A percentile compares a stretch with the other conserved stretches of the same genome.
phyloP scores from a whole-genome alignment of 2,329 filamentous ascomycete genomes.

The Pseudopithomyces maydicus region DNA sequence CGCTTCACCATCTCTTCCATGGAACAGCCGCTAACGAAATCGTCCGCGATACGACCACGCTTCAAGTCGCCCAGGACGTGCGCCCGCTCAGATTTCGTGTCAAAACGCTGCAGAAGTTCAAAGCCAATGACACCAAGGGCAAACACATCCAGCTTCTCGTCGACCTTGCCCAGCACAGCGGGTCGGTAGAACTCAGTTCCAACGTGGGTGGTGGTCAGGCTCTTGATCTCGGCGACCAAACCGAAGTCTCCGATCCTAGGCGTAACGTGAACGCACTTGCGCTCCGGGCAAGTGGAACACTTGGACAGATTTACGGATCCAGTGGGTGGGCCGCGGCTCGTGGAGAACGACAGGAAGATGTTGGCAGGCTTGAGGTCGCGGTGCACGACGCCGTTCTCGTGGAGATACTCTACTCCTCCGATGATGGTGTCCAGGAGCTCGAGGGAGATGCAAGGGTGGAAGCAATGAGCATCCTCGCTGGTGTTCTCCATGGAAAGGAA shows the following conservation, averaged over 20 bases:
- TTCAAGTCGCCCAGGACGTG: conserved; percentile 42
- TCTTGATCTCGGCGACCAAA: conserved; percentile 62
- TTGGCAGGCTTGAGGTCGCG: conserved; percentile 72
- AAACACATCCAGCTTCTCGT: conserved; percentile 65
- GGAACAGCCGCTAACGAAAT: conserved; percentile 27
- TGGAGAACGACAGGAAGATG: conserved; percentile 64
- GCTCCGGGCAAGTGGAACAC: conserved; percentile 52
- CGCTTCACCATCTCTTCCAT: conserved; percentile 25
- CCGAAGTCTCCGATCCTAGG: conserved; percentile 73
- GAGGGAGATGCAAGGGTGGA: conserved; percentile 63
- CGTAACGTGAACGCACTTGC: conserved; percentile 52
- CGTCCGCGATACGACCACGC: conserved; percentile 33
- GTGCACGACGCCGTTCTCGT: conserved; percentile 65
- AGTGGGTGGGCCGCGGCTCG: conserved; percentile 39
- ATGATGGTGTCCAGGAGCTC: conserved; percentile 64
- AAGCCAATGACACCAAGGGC: conserved; percentile 67
- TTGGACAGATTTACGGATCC: conserved; percentile 54
- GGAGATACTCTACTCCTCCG: conserved; percentile 68
- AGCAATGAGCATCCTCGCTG: conserved; percentile 58
- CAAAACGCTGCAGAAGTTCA: conserved; percentile 63
- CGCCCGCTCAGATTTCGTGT: conserved; percentile 46
- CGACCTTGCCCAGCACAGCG: conserved; percentile 34
- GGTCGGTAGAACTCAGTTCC: conserved; percentile 69
- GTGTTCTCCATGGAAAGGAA: conserved; percentile 53
- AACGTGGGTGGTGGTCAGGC: conserved; percentile 52